A percentile compares a stretch with the other conserved stretches of the same genome.
phyloP scores from a whole-genome alignment of 768 basidiomycete species.

The Tricholoma flavovirens region DNA sequence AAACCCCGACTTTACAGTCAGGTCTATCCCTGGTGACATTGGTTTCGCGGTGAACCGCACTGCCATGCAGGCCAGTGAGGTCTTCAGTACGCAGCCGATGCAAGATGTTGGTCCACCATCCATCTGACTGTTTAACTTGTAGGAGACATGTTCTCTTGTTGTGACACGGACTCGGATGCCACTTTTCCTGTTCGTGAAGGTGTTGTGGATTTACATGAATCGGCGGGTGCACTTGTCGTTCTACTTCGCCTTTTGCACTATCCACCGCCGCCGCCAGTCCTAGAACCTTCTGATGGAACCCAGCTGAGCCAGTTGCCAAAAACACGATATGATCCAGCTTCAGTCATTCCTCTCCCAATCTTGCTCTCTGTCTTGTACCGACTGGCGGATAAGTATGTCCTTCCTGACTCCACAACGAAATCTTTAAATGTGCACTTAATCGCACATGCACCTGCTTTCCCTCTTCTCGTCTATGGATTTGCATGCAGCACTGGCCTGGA shows the following conservation, averaged over 20 bases:
- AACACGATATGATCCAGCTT: slow-evolving; percentile 32
- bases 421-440: slow-evolving; percentile 47
- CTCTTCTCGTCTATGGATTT: slow-evolving; percentile 59
- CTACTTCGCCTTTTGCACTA: slow-evolving; percentile 54
- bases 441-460: slow-evolving; percentile 43
- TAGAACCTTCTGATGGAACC: slow-evolving; percentile 22
- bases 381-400: slow-evolving; percentile 62
- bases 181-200: slow-evolving; percentile 21
- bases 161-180: slow-evolving; percentile 28
- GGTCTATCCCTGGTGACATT: slow-evolving; percentile 45
- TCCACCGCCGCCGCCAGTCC: slow-evolving; percentile 43
- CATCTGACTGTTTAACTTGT: slow-evolving; percentile 12
- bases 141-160: slow-evolving; percentile 69
- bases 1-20: slow-evolving; percentile 51
- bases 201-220: slow-evolving; percentile 52
- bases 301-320: slow-evolving; percentile 25
- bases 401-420: slow-evolving; percentile 39
- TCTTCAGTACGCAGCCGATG: slow-evolving; percentile 47
- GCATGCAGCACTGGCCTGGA: slow-evolving; percentile 39
- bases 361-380: slow-evolving; percentile 47
- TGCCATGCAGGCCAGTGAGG: slow-evolving; percentile 48
- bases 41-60: slow-evolving; percentile 45
- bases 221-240: slow-evolving; percentile 38
- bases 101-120: slow-evolving; percentile 2
- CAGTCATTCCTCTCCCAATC: slow-evolving; percentile 61